phyloP scores from a whole-genome alignment of 2,329 filamentous ascomycete genomes.

The Paramyrothecium roridum region DNA sequence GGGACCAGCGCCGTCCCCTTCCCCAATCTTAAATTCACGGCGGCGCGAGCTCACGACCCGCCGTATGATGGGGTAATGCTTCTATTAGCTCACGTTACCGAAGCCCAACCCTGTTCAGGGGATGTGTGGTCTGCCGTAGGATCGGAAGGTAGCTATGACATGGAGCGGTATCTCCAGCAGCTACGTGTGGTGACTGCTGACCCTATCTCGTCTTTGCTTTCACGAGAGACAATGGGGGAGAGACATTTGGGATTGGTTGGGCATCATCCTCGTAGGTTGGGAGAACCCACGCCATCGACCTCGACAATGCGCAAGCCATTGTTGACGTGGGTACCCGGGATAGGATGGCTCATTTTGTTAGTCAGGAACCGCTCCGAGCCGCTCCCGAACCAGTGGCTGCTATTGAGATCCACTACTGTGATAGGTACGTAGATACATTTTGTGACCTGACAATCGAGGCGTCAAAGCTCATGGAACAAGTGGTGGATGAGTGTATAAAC shows the following conservation, averaged over 20 bases:
- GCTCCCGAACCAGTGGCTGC: neutral
- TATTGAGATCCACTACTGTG: neutral
- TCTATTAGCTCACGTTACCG: neutral
- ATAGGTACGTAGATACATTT: neutral
- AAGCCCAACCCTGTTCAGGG: neutral
- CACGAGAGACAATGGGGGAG: too few species aligned
- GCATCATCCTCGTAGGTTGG: too few species aligned
- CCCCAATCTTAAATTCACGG: neutral
- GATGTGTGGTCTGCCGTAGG: neutral
- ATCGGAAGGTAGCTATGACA: neutral
- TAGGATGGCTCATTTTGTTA: neutral
- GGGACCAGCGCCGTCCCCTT: neutral
- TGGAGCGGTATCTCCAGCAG: neutral
- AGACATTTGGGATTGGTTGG: too few species aligned
- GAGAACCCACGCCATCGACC: too few species aligned
- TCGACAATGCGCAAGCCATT: too few species aligned
- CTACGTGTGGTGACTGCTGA: neutral
- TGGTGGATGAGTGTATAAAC: too few species aligned
- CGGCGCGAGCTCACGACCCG: neutral
- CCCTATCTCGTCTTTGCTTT: too few species aligned
- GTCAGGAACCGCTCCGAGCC: neutral
- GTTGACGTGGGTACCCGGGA: neutral
- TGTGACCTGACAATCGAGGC: too few species aligned
- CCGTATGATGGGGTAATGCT: neutral
- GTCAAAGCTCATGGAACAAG: too few species aligned